Evolutionary conservation across 2,329 filamentous ascomycete genomes (phyloP), one percentile per base, ranked within the genome.

Genomic region (Stromatinia cepivora): DNA sequence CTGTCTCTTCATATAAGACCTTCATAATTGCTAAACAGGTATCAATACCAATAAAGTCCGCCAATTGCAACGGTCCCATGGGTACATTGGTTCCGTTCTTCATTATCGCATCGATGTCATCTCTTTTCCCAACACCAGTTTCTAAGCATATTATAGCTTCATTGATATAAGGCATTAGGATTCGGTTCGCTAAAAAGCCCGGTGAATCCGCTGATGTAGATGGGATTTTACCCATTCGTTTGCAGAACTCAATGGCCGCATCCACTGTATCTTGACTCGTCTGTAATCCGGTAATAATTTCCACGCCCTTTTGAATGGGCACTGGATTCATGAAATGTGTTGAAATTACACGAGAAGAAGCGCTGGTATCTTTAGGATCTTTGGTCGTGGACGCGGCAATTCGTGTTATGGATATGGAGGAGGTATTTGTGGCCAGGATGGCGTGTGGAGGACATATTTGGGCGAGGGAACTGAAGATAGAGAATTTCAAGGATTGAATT

Each of bases 261-360:
- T 92, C 89, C 57, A 97, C 82, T 1, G 95, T 98, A 71, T 87
- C 86, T 74, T 88, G 83, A 70, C 92, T 95, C 3, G 95, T 99
- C 81, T 99, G 95, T 42, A 99, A 84, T 42, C 93, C 95, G 65
- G 92, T 90, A 79, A 99, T 98, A 77, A 99, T 97, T 82, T 99
- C 95, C 7, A 99, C 95, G 66, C 95, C 95, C 81, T 97, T 97
- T 79, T 98, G 95, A 45, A 99, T 83, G 2, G 95, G 95, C 0
- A 99, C 95, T 0, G 95, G 95, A 84, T 99, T 99, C 95, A 99
- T 99, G 82, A 99, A 99, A 81, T 99, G 95, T 22, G 95, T 98
- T 65, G 92, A 93, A 68, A 99, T 88, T 13, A 99, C 95, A 61
- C 95, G 90, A 8, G 93, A 94, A 56, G 92, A 91, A 53, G 90